Evolutionary conservation across 2,329 filamentous ascomycete genomes (phyloP), one percentile per base, ranked within the genome.

Genomic region (Dactylellina leptospora): DNA sequence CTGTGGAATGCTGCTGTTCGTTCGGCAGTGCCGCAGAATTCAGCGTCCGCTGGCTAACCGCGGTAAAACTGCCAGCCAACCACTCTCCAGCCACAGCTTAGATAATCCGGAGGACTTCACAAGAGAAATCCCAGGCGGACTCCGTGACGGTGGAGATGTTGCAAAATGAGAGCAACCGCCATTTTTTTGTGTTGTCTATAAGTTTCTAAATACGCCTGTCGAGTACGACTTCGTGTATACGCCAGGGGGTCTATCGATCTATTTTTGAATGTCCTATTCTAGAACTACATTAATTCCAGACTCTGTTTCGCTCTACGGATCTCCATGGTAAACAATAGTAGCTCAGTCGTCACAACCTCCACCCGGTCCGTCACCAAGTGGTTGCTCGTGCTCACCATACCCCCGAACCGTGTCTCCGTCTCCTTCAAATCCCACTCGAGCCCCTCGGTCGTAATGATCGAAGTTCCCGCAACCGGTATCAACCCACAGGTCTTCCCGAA

Each of bases 361-460:
- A 92, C 84, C 64, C 77, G 78, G 2, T 86, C 83, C 53, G 84
- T 82, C 2, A 84, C 85, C 23, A 93, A 85, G 76, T 92, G 89
- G 79, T 95, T 95, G 79, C 90, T 95, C 64, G 91, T 93, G 78
- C 90, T 93, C 69, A 93, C 78, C 75, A 85, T 84, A 0, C 87
- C 88, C 5, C 90, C 90, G 78, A 95, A 90, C 76, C 85, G 83
- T 0, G 90, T 96, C 75, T 85, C 81, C 92, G 93, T 96, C 71
- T 91, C 83, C 69, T 83, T 78, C 0, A 99, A 90, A 80, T 99
- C 92, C 95, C 95, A 99, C 78, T 96, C 88, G 18, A 97, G 82
- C 0, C 95, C 95, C 11, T 83, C 81, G 0, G 91, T 96, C 5
- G 87, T 89, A 76, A 99, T 92, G n/a, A 84, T 80, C 48, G 90